Percentiles rank a stretch among this genome's conserved stretches.
Evolutionary conservation across 139 green algal species (phyloP).

Genomic region (Picochlorum sp.): DNA sequence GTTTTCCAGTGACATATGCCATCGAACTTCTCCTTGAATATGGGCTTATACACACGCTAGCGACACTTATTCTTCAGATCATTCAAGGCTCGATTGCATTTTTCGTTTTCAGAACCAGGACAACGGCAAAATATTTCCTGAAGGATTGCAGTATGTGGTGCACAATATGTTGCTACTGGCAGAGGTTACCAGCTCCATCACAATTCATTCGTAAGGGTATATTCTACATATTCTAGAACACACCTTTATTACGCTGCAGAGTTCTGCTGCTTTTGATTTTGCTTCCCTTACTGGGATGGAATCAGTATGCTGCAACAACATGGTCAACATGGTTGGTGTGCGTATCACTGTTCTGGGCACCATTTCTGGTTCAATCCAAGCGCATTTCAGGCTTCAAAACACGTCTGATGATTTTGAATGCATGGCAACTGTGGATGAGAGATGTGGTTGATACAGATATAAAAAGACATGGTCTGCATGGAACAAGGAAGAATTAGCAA

Average conservation of each 20-base stretch:
- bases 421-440: slow-evolving; percentile 41
- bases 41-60: slow-evolving; percentile 38
- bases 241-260: slow-evolving; percentile 65
- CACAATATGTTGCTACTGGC: slow-evolving; percentile 73
- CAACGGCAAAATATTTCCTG: slow-evolving; percentile 48
- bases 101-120: slow-evolving; percentile 65
- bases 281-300: slow-evolving; percentile 30
- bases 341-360: slow-evolving; percentile 48
- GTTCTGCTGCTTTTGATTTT: slow-evolving; percentile 54
- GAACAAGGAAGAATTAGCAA: slow-evolving; percentile 39
- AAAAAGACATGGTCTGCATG: slow-evolving; percentile 33
- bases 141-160: slow-evolving; percentile 54
- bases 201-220: slow-evolving; percentile 52
- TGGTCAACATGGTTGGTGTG: slow-evolving; percentile 64
- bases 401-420: slow-evolving; percentile 34
- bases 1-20: slow-evolving; percentile 49
- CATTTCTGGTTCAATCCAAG: slow-evolving; percentile 77
- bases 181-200: slow-evolving; percentile 71
- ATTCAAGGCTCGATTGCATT: slow-evolving; percentile 52
- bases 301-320: slow-evolving; percentile 33
- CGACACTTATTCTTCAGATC: slow-evolving; percentile 40
- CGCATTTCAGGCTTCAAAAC: slow-evolving; percentile 41
- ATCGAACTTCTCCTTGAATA: slow-evolving; percentile 57
- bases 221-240: slow-evolving; percentile 43
- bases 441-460: slow-evolving; percentile 35